Conservation (phyloP, 1,284 basidiomycete genomes). For the Fistulina hepatica region DNA sequence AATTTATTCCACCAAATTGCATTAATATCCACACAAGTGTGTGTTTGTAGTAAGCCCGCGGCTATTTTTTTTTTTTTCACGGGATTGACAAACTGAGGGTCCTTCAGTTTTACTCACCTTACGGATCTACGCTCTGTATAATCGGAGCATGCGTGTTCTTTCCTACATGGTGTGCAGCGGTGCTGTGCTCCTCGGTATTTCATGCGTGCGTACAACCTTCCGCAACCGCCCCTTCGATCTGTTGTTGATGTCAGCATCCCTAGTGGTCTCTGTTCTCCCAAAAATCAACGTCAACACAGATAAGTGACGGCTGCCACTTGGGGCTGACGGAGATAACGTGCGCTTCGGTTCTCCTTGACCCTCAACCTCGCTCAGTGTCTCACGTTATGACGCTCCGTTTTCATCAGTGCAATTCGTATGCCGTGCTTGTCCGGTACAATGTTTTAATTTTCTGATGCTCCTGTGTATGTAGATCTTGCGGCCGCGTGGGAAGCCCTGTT, state of each 20-base stretch:
- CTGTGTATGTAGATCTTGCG: slow-evolving; percentile 22
- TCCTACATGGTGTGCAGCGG: slow-evolving; percentile 4
- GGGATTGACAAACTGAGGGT: no score
- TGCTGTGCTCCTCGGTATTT: neutral
- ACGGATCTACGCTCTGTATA: slow-evolving; percentile 29
- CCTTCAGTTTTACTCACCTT: slow-evolving; percentile 27
- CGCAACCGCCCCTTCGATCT: neutral
- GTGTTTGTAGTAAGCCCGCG: slow-evolving; percentile 28
- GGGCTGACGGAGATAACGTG: no score
- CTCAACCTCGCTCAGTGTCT: no score
- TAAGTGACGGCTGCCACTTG: no score
- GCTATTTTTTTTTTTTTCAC: no score
- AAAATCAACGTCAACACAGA: no score
- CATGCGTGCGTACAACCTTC: neutral
- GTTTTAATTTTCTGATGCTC: no score
- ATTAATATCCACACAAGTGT: slow-evolving; percentile 28
- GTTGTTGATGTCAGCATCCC: neutral
- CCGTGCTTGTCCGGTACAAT: no score
- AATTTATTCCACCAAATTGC: neutral
- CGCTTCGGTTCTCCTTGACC: no score
- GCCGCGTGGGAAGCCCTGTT: slow-evolving; percentile 33
- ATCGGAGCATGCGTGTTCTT: slow-evolving; percentile 9
- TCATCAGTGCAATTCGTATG: no score
- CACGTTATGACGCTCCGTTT: no score
- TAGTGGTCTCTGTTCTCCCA: neutral